Evolutionary conservation across 2,329 filamentous ascomycete species (phyloP).

Genomic region (Curvularia hawaiiensis): DNA sequence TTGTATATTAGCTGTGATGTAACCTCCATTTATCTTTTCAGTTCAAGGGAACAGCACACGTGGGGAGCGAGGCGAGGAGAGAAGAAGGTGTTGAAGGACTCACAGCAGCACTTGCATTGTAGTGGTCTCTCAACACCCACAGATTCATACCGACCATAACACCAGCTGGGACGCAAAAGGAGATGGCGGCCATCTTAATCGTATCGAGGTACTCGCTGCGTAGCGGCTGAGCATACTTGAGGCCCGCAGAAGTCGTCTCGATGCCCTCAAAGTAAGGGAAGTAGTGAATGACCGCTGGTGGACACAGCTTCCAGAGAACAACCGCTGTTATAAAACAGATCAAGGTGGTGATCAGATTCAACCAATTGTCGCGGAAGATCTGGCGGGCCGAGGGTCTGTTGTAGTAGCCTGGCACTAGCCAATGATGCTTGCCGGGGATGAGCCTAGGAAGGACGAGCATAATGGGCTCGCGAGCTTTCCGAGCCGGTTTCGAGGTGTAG

Average conservation of each 20-base stretch:
- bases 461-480: background rate
- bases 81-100: background rate
- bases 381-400: slow-evolving; percentile 19
- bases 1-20: background rate
- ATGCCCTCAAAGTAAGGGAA: slow-evolving; percentile 51
- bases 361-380: slow-evolving; percentile 43
- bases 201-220: slow-evolving; percentile 72
- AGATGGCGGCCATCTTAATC: slow-evolving; percentile 67
- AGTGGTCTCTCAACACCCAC: slow-evolving; percentile 54
- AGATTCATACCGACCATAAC: slow-evolving; percentile 66
- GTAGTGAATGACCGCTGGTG: slow-evolving; percentile 64
- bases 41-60: background rate
- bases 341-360: slow-evolving; percentile 69
- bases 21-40: background rate
- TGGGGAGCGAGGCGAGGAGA: background rate
- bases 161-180: slow-evolving; percentile 65
- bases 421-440: background rate
- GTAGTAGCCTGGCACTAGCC: slow-evolving; percentile 17
- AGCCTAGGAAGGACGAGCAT: background rate
- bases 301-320: slow-evolving; percentile 38
- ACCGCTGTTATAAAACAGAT: slow-evolving; percentile 62
- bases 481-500: background rate
- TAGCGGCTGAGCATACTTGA: slow-evolving; percentile 68
- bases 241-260: slow-evolving; percentile 42
- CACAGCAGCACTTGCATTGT: no score